These are phyloP conservation scores for Irpex sp. DNA, from an alignment of 1,284 basidiomycete genomes.

Conservation along the genomic window DNA sequence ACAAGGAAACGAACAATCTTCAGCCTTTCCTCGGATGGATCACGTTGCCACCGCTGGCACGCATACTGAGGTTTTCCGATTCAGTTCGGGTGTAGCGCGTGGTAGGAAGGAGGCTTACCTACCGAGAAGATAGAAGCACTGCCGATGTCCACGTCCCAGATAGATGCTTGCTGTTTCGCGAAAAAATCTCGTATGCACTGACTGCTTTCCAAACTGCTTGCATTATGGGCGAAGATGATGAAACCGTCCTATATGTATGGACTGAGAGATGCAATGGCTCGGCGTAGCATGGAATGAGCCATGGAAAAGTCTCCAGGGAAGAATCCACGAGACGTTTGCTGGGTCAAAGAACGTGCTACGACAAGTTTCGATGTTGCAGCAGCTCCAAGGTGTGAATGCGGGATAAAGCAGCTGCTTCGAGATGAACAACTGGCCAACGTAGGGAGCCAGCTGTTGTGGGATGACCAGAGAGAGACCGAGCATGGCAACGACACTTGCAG, in stretches of 20 bases:
- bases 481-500: background rate
- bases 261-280: background rate
- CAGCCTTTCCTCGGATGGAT: background rate
- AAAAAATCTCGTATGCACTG: background rate
- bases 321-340: background rate
- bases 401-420: background rate
- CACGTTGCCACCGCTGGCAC: background rate
- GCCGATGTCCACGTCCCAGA: background rate
- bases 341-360: background rate
- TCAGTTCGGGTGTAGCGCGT: too few species aligned
- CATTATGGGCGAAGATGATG: too few species aligned
- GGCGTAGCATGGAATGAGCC: too few species aligned
- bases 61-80: background rate
- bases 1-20: background rate
- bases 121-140: background rate
- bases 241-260: background rate
- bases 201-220: background rate
- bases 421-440: background rate
- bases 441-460: background rate
- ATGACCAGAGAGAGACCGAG: background rate
- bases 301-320: background rate
- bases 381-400: background rate
- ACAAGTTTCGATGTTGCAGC: background rate
- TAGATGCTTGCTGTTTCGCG: background rate
- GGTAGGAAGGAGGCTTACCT: background rate